Evolutionary conservation across 2,329 filamentous ascomycete species (phyloP), one percentile per base, ranked within the genome.

Genomic region (Lasiodiplodia sp.): DNA sequence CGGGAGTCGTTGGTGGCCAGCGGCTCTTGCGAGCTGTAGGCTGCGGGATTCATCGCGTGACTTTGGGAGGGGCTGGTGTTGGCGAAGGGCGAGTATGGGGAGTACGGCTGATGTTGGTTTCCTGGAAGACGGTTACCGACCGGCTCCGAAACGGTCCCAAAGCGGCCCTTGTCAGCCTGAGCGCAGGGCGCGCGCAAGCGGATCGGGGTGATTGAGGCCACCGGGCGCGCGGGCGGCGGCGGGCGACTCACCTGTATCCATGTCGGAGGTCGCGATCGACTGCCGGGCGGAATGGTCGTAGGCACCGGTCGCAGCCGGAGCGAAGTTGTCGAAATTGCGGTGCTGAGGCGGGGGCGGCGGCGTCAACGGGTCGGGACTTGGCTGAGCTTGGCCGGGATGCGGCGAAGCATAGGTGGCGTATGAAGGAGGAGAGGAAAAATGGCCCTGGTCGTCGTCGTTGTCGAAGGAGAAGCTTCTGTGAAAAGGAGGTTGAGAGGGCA

Each of bases 121-220:
- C 53, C 65, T 67, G 65, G 40, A 21, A 52, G n/a, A 52, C 10
- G 53, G 53, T 67, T 51, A 67, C 53, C 47, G 31, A 49, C 25
- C 60, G 38, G 60, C 28, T 64, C 60, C 47, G 21, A 40, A 58
- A 49, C 38, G 53, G 55, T 53, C 38, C 65, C 37, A 25, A 14
- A 31, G 52, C 40, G 31, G 11, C 52, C n/a, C 28, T 23, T 11
- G 21, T 3, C 18, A 7, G 37, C n/a, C 56, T 38, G 76, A 82
- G 74, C 85, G 83, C 78, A 89, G 83, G 57, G 89, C 88, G 67
- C 10, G 44, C 91, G 87, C 69, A 90, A 73, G 28, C 89, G 90
- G 78, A 89, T 90, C 72, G 91, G 86, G 70, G 69, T 76, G 87
- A 73, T 90, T 89, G 62, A 90, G 89, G 60, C 91, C 87, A 67